Percentiles rank a stretch among this genome's conserved stretches.
Evolutionary conservation across 306 rosid species (phyloP).

Genomic region (Lathyrus sativus): DNA sequence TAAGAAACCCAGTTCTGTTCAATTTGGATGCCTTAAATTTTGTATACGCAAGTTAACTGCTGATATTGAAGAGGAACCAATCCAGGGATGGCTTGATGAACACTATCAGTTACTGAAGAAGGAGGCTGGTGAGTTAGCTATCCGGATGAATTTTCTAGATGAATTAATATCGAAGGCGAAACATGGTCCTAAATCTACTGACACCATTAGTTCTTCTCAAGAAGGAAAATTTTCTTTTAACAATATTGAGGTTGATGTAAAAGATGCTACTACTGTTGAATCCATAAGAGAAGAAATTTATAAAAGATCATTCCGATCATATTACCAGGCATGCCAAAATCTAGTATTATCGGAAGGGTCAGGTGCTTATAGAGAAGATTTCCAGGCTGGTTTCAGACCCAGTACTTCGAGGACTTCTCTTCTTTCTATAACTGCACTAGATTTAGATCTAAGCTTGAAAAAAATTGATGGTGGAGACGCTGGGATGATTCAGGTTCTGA

Average conservation of each 20-base stretch:
- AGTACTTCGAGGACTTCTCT: constrained; percentile 82
- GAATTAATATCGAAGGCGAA: constrained; percentile 61
- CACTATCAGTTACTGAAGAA: constrained; percentile 86
- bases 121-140: constrained; percentile 91
- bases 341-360: constrained; percentile 78
- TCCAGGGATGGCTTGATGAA: constrained; percentile 99
- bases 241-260: constrained; percentile 70
- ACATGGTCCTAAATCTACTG: constrained; percentile 59
- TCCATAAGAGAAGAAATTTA: constrained; percentile 73
- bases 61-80: constrained; percentile 94
- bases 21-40: constrained; percentile 85
- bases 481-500: constrained; percentile 86
- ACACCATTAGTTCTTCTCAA: constrained; percentile 57
- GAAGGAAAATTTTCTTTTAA: constrained; percentile 56
- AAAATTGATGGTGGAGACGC: constrained; percentile 87
- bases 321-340: constrained; percentile 84
- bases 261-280: constrained; percentile 59
- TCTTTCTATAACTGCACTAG: constrained; percentile 75
- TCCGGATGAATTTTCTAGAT: constrained; percentile 77
- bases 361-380: constrained; percentile 76
- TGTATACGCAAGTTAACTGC: constrained; percentile 80
- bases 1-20: constrained; percentile 67
- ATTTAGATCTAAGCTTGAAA: constrained; percentile 78
- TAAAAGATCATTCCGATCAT: constrained; percentile 78
- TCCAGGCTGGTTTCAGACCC: constrained; percentile 91